Evolutionary conservation across 768 basidiomycete genomes (phyloP).

Genomic region (Panaeolus papilionaceus): DNA sequence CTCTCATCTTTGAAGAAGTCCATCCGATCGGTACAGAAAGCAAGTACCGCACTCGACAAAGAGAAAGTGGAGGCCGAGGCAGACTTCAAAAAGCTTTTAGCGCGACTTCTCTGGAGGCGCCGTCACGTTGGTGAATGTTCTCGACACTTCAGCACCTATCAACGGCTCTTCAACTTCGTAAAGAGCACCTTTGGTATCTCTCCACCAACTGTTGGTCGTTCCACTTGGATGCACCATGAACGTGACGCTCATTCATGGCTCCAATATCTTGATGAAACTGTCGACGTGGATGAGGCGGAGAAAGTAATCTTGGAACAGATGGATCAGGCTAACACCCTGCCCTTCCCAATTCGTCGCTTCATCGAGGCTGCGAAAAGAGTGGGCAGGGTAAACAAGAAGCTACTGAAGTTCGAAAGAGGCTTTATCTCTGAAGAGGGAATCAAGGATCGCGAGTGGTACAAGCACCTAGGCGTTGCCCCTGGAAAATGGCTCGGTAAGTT

Average conservation of each 20-base stretch:
- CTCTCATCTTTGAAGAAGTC: constrained; percentile 52
- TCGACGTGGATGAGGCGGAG: constrained; percentile 47
- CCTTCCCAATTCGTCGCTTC: constrained; percentile 48
- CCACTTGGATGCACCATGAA: constrained; percentile 85
- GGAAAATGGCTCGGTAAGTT: constrained; percentile 80
- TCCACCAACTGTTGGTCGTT: constrained; percentile 33
- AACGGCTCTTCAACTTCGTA: constrained; percentile 32
- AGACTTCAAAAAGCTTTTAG: constrained; percentile 48
- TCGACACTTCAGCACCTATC: no score
- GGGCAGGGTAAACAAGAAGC: constrained; percentile 64
- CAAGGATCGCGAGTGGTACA: constrained; percentile 85
- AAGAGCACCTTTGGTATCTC: constrained; percentile 47
- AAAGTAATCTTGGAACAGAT: constrained; percentile 47
- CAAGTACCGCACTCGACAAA: constrained; percentile 61
- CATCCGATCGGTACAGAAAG: constrained; percentile 51
- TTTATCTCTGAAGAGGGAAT: constrained; percentile 83
- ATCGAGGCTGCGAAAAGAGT: constrained; percentile 66
- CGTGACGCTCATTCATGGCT: constrained; percentile 61
- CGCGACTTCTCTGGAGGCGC: not conserved
- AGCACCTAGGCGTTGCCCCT: constrained; percentile 84
- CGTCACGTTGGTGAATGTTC: no score
- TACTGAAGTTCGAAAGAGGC: constrained; percentile 77
- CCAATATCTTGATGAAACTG: constrained; percentile 36
- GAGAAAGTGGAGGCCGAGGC: constrained; percentile 65
- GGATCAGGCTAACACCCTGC: constrained; percentile 1